Evolutionary conservation across 176 grass and related monocot genomes (phyloP).

Genomic region (Oryza nivara): DNA sequence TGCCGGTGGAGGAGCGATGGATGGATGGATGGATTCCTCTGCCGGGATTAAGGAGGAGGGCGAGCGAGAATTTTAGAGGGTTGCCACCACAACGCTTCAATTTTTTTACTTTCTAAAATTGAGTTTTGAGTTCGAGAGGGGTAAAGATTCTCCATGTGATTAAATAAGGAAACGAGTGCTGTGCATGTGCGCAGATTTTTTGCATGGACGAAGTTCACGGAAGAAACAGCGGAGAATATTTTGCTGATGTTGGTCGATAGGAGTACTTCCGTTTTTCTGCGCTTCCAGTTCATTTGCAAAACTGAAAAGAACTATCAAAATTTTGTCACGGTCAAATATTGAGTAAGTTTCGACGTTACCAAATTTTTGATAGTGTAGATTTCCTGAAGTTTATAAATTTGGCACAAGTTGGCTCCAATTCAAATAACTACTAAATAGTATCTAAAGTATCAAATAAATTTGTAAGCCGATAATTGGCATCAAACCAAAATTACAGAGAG

Average conservation of each 20-base stretch:
- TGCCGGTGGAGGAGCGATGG: neutral
- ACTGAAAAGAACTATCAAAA: neutral
- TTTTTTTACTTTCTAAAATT: neutral
- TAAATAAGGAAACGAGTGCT: slow-evolving; percentile 8
- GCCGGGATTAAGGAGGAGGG: slow-evolving; percentile 27
- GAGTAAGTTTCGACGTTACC: too few relatives aligned
- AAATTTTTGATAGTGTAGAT: too few relatives aligned
- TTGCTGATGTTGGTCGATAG: neutral
- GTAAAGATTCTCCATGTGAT: slow-evolving; percentile 21
- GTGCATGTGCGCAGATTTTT: neutral
- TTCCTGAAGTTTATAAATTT: too few relatives aligned
- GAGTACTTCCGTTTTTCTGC: neutral
- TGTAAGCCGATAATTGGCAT: too few relatives aligned
- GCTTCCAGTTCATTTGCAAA: neutral
- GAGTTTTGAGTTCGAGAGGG: slow-evolving; percentile 7
- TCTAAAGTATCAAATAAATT: too few relatives aligned
- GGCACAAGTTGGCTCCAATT: too few relatives aligned
- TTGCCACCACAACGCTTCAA: neutral
- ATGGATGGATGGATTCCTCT: neutral
- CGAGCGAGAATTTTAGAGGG: slow-evolving; percentile 27
- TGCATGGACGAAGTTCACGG: neutral
- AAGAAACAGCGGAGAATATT: slow-evolving; percentile 11
- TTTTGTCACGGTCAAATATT: too few relatives aligned
- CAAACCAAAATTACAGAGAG: too few relatives aligned
- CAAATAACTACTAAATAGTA: too few relatives aligned